A percentile compares a stretch with the other conserved stretches of the same genome.
Conservation (phyloP, 768 basidiomycete species). For the Peribolospora kevripleyi region DNA sequence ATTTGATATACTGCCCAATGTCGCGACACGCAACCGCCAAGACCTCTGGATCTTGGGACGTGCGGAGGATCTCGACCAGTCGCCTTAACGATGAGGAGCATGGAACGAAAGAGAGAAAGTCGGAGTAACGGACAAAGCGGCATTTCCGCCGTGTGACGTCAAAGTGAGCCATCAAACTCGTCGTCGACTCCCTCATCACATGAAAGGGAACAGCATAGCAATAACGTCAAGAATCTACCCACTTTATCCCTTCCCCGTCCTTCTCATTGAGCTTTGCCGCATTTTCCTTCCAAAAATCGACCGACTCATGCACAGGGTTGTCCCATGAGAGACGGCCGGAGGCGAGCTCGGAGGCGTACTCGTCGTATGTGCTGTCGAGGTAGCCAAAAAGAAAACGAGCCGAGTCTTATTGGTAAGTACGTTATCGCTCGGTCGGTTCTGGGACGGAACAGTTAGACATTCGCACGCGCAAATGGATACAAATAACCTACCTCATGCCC, state of each 20-base stretch:
- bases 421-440: too few species aligned
- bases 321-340: conserved; percentile 76
- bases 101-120: not conserved
- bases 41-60: conserved; percentile 46
- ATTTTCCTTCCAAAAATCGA: conserved; percentile 96
- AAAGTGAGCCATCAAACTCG: too few species aligned
- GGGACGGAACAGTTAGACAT: not conserved
- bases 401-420: too few species aligned
- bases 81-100: conserved; percentile 26
- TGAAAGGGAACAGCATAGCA: too few species aligned
- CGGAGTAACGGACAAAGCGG: not conserved
- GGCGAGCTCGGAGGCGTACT: conserved; percentile 70
- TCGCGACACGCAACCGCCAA: conserved; percentile 79
- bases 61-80: conserved; percentile 44
- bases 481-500: conserved; percentile 50
- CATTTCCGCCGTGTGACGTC: too few species aligned
- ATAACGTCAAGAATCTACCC: conserved; percentile 4
- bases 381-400: not conserved
- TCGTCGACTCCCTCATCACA: not conserved
- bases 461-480: not conserved
- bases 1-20: conserved; percentile 77
- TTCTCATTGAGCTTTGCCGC: conserved; percentile 62
- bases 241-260: conserved; percentile 68
- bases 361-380: conserved; percentile 61
- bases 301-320: conserved; percentile 80